phyloP scores from a whole-genome alignment of 2,329 filamentous ascomycete species.

The Fusarium sp. region DNA sequence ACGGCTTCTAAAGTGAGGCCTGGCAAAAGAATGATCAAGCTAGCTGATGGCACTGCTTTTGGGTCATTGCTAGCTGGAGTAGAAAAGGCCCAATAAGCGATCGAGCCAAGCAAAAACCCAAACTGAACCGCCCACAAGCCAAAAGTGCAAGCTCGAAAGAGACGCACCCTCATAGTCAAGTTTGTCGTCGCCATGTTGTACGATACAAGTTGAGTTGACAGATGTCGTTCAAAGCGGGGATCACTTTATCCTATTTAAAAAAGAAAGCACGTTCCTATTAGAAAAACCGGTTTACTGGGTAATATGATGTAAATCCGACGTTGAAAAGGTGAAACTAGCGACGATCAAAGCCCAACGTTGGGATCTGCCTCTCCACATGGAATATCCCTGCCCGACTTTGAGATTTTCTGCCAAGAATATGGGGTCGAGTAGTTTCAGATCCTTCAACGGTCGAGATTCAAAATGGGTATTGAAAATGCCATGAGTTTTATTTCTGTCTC shows the following conservation, averaged over 20 bases:
- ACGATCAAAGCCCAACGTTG: slow-evolving; percentile 10
- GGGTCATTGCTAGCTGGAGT: background rate
- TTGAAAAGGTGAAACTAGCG: background rate
- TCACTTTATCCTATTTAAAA: background rate
- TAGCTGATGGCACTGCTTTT: background rate
- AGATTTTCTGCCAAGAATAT: slow-evolving; percentile 5
- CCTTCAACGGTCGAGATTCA: background rate
- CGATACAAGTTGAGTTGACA: background rate
- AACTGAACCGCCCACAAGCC: slow-evolving; percentile 25
- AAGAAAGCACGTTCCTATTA: background rate
- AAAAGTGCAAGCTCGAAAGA: slow-evolving; percentile 2
- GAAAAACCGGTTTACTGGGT: background rate
- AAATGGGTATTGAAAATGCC: background rate
- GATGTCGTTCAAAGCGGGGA: slow-evolving; percentile 1
- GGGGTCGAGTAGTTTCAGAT: background rate
- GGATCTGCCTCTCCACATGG: background rate
- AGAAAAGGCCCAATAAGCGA: background rate
- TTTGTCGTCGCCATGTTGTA: background rate
- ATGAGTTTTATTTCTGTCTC: background rate
- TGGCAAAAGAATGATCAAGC: background rate
- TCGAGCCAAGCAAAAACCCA: background rate
- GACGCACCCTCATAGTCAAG: background rate
- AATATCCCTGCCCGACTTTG: slow-evolving; percentile 18
- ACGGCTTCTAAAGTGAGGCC: slow-evolving; percentile 30
- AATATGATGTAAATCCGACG: background rate